Conservation (phyloP, 768 basidiomycete genomes). For the Lactarius pseudohatsudake region DNA sequence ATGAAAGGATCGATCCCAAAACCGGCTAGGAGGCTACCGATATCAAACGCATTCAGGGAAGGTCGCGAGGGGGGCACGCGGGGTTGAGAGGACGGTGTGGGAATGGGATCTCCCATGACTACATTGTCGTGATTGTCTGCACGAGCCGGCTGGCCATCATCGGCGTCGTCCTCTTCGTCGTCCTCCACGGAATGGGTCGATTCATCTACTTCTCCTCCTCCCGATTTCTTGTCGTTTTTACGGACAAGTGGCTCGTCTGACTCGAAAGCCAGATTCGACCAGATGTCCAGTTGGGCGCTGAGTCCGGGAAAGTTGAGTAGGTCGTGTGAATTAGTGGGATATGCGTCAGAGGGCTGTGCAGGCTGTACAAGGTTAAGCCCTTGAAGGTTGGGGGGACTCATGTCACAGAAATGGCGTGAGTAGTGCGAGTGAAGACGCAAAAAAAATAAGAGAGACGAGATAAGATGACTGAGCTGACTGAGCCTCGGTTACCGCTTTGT, state of each 20-base stretch:
- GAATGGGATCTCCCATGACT: slow-evolving; percentile 48
- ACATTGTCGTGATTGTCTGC: slow-evolving; percentile 61
- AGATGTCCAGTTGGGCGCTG: slow-evolving; percentile 74
- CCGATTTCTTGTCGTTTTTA: slow-evolving; percentile 38
- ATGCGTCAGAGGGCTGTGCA: slow-evolving; percentile 40
- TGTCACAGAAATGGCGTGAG: slow-evolving; percentile 31
- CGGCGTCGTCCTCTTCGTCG: slow-evolving; percentile 33
- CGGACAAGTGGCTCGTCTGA: slow-evolving; percentile 62
- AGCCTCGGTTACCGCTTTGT: neutral
- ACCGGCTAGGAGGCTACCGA: slow-evolving; percentile 38
- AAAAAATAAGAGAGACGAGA: no score
- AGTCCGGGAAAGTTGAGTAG: slow-evolving; percentile 73
- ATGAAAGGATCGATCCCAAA: slow-evolving; percentile 47
- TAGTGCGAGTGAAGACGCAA: neutral
- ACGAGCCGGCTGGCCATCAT: slow-evolving; percentile 36
- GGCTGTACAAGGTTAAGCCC: slow-evolving; percentile 81
- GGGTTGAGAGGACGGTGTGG: slow-evolving; percentile 30
- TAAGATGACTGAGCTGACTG: neutral
- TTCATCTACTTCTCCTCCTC: slow-evolving; percentile 18
- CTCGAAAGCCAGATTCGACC: slow-evolving; percentile 81
- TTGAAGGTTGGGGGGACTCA: slow-evolving; percentile 66
- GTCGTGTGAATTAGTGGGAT: slow-evolving; percentile 46
- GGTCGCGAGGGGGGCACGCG: slow-evolving; percentile 34
- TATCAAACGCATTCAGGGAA: slow-evolving; percentile 45
- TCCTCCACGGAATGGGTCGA: slow-evolving; percentile 37